Conservation (phyloP, 2,329 filamentous ascomycete species). For the Talaromyces sp. region DNA sequence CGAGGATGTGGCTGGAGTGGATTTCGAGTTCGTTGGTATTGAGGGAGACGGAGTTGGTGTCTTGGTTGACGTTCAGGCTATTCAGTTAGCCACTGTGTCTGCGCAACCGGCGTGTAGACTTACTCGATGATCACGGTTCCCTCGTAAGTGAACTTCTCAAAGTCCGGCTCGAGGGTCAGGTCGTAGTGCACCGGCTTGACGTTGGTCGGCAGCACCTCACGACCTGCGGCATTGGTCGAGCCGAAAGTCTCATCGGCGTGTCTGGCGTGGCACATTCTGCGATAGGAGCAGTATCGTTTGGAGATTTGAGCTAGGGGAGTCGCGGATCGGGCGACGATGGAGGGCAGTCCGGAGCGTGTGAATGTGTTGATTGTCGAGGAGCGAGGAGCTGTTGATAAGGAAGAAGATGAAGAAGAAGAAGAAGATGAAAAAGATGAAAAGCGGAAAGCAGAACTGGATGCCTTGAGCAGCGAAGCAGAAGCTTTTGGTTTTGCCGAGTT, state of each 20-base stretch:
- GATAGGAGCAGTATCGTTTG: slow-evolving; percentile 67
- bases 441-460: neutral
- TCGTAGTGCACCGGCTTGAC: slow-evolving; percentile 91
- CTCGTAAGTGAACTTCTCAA: slow-evolving; percentile 80
- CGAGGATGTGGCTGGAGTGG: slow-evolving; percentile 65
- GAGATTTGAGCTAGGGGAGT: slow-evolving; percentile 19
- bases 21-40: slow-evolving; percentile 87
- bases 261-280: slow-evolving; percentile 69
- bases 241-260: slow-evolving; percentile 53
- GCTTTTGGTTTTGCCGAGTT: slow-evolving; percentile 12
- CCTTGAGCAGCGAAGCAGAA: slow-evolving; percentile 12
- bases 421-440: neutral
- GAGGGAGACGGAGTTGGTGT: slow-evolving; percentile 78
- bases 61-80: slow-evolving; percentile 74
- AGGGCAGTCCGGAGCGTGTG: slow-evolving; percentile 20
- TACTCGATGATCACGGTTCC: slow-evolving; percentile 80
- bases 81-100: neutral
- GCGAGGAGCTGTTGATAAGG: slow-evolving; percentile 7
- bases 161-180: slow-evolving; percentile 84
- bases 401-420: neutral
- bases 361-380: slow-evolving; percentile 22
- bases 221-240: slow-evolving; percentile 59
- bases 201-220: slow-evolving; percentile 86
- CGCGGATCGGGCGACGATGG: slow-evolving; percentile 24
- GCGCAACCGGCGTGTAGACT: slow-evolving; percentile 23